Evolutionary conservation across 106 monocot species (phyloP), one percentile per base, ranked within the genome.

Genomic region (Dendrobium catenatum): DNA sequence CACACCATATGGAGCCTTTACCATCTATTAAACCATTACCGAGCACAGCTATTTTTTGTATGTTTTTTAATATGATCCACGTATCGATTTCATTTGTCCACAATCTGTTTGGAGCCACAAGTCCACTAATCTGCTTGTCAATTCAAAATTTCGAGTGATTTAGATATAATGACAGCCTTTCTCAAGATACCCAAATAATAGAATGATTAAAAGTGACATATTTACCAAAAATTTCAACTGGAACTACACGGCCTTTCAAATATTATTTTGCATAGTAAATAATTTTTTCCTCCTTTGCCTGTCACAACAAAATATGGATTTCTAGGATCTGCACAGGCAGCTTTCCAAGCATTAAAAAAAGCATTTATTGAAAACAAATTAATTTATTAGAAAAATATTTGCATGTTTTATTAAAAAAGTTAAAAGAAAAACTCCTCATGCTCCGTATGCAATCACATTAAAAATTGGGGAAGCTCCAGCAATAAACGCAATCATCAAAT

Each of bases 311-410:
- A 18, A 33, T 56, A 58, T 26, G 81, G 75, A 42, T 15, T 4
- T 11, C 61, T 59, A 11, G 33, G 18, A 76, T 81, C 81, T 22
- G 58, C 55, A 46, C 81, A 81, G 58, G 73, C 75, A 26, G 56
- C 81, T 81, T 24, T 33, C 81, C 81, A 81, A 6, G 81, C 75
- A 19, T 81, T 81, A 13, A 81, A 5, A 61, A 81, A 81, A 56
- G 81, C 81, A 75, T 81, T 55, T 29, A 48, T 26, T 19, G 27
- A 20, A 2, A 51, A 51, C 51, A 51, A 51, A 51, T 13, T 51
- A 51, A 51, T 51, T 51, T 11, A 2, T 51, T 51, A 51, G 51
- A 9, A 13, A 51, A 51, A 51, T 51, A 9, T 11, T 51, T 51
- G 33, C 33, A 33, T 33, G 33, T 33, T 33, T 2, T 33, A 33